Percentiles rank a stretch among this genome's conserved stretches.
Conservation (phyloP, 768 basidiomycete genomes). For the Podaxis sp. region DNA sequence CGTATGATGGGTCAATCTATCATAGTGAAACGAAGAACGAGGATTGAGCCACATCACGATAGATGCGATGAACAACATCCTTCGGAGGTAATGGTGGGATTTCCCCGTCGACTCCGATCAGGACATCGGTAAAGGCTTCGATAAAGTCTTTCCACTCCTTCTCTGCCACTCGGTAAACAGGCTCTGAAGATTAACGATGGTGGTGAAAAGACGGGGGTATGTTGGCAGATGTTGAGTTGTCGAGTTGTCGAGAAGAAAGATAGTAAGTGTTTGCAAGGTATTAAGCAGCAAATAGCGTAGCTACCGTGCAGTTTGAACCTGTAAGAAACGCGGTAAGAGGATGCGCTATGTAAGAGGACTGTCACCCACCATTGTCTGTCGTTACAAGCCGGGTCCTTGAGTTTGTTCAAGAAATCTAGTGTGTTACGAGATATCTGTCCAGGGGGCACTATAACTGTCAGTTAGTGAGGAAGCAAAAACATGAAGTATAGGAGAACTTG, state of each 20-base stretch:
- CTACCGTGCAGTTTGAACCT: conserved; percentile 86
- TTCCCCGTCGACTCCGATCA: conserved; percentile 75
- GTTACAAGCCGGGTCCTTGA: conserved; percentile 76
- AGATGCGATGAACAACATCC: conserved; percentile 90
- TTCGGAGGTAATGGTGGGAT: conserved; percentile 88
- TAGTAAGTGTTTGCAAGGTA: neutral
- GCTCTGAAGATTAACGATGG: conserved; percentile 42
- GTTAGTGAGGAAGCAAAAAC: neutral
- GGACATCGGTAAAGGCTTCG: conserved; percentile 61
- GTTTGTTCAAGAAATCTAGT: conserved; percentile 67
- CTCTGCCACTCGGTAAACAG: conserved; percentile 78
- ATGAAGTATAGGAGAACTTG: conserved; percentile 46
- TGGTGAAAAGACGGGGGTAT: neutral
- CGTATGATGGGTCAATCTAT: neutral
- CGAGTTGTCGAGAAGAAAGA: neutral
- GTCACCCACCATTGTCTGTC: conserved; percentile 72
- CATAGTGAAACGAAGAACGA: neutral
- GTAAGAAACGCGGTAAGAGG: conserved; percentile 1
- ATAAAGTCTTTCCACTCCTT: conserved; percentile 89
- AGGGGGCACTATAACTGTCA: conserved; percentile 56
- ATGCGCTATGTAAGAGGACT: neutral
- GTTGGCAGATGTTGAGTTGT: neutral
- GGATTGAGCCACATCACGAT: conserved; percentile 65
- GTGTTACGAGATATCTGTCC: conserved; percentile 88
- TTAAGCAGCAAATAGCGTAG: neutral